phyloP scores from a whole-genome alignment of 2,329 filamentous ascomycete genomes.

The Aspergillus fumigatiaffinis region DNA sequence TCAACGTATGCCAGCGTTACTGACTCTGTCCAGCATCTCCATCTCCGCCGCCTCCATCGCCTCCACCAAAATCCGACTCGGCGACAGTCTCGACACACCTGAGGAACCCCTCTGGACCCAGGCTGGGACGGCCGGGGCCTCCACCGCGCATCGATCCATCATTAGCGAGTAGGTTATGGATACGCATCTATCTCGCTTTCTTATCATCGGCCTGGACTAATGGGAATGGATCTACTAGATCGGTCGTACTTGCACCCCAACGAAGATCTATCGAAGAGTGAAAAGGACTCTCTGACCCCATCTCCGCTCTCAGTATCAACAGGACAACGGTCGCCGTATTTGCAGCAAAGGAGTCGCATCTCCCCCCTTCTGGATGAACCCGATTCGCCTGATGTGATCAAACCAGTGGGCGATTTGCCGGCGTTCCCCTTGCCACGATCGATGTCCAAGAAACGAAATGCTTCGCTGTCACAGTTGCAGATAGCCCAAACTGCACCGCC shows the following conservation, averaged over 20 bases:
- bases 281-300: slow-evolving; percentile 55
- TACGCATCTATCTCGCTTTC: neutral
- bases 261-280: slow-evolving; percentile 52
- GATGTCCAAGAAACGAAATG: slow-evolving; percentile 19
- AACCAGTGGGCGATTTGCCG: slow-evolving; percentile 52
- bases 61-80: slow-evolving; percentile 25
- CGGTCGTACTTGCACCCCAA: slow-evolving; percentile 47
- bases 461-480: slow-evolving; percentile 19
- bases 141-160: slow-evolving; percentile 55
- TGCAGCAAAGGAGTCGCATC: slow-evolving; percentile 36
- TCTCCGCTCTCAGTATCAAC: slow-evolving; percentile 61
- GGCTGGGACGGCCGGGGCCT: slow-evolving; percentile 44
- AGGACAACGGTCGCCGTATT: slow-evolving; percentile 41
- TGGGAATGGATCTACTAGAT: slow-evolving; percentile 24
- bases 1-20: slow-evolving; percentile 1
- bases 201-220: slow-evolving; percentile 1
- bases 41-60: slow-evolving; percentile 21
- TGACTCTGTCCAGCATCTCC: slow-evolving; percentile 5
- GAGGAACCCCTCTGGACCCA: slow-evolving; percentile 24
- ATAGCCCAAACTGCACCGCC: slow-evolving; percentile 18
- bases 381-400: slow-evolving; percentile 45
- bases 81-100: slow-evolving; percentile 20
- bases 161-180: slow-evolving; percentile 52
- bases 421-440: slow-evolving; percentile 47
- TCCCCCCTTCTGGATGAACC: slow-evolving; percentile 37